Percentiles rank a stretch among this genome's conserved stretches.
These are phyloP conservation scores for Psilocybe cyanescens DNA, from an alignment of 768 basidiomycete species.

Conservation along the genomic window DNA sequence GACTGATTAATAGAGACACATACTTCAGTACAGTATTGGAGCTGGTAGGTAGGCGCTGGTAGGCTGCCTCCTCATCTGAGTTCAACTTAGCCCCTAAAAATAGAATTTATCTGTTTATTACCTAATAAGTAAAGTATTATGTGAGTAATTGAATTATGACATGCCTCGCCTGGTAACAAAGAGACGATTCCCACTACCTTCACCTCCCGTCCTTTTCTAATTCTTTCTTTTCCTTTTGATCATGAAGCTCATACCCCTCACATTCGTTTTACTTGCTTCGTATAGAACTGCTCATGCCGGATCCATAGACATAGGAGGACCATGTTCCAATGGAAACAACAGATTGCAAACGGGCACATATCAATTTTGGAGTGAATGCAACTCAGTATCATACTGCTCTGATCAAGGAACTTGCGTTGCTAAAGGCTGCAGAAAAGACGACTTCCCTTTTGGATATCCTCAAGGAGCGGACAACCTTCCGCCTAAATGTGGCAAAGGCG, in stretches of 20 bases:
- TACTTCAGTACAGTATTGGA: too few relatives aligned
- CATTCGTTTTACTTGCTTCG: constrained; percentile 58
- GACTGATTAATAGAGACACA: too few relatives aligned
- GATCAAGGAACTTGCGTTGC: constrained; percentile 57
- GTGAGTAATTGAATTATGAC: constrained; percentile 1
- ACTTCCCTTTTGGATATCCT: constrained; percentile 74
- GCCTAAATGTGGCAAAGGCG: constrained; percentile 56
- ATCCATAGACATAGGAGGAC: constrained; percentile 42
- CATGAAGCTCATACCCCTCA: constrained; percentile 39
- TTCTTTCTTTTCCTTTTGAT: constrained; percentile 16
- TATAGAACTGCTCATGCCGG: constrained; percentile 49
- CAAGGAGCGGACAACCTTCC: constrained; percentile 50
- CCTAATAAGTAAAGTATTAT: not conserved
- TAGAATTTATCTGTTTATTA: not conserved
- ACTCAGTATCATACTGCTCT: constrained; percentile 67
- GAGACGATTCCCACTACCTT: constrained; percentile 5
- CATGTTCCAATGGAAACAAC: constrained; percentile 60
- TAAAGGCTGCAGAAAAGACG: constrained; percentile 76
- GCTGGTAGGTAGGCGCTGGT: too few relatives aligned
- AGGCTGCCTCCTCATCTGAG: too few relatives aligned
- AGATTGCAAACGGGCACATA: constrained; percentile 78
- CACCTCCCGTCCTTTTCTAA: constrained; percentile 12
- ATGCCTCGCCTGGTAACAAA: constrained; percentile 5
- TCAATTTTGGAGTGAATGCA: constrained; percentile 81
- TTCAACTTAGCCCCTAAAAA: not conserved